Conservation (phyloP, 148 eudicot genomes). For the Mesembryanthemum crystallinum region DNA sequence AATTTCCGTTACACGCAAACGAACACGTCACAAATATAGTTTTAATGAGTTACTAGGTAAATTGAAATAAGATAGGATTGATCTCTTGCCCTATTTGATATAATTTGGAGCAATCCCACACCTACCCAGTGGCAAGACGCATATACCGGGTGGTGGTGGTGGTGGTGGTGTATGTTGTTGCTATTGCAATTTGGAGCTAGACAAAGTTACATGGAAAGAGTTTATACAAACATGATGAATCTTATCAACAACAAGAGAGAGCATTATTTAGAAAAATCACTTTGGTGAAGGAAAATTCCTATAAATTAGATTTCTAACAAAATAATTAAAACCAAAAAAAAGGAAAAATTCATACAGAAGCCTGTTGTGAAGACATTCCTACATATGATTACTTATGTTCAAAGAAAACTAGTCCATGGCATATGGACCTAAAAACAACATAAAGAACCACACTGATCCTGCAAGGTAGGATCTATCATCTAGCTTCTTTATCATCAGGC, state of each 20-base stretch:
- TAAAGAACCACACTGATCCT: not conserved
- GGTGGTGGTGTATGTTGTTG: no score
- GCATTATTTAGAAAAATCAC: not conserved
- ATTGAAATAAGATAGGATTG: not conserved
- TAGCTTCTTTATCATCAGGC: not conserved
- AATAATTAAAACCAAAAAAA: not conserved
- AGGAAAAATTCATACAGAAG: not conserved
- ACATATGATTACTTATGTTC: not conserved
- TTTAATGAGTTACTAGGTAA: not conserved
- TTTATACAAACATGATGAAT: no score
- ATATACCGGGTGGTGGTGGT: not conserved
- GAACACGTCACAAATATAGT: not conserved
- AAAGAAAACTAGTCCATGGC: no score
- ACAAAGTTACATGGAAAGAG: no score
- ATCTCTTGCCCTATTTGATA: not conserved
- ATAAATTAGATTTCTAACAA: not conserved
- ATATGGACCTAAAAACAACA: not conserved
- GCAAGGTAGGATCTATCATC: not conserved
- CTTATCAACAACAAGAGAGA: no score
- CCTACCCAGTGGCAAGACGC: not conserved
- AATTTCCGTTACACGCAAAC: not conserved
- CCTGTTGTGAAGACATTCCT: not conserved
- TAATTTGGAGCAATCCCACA: not conserved
- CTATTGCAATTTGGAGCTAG: no score
- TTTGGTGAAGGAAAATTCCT: not conserved